These are phyloP conservation scores for Plectranthus barbatus DNA, from an alignment of 257 asterid species.

Conservation along the genomic window DNA sequence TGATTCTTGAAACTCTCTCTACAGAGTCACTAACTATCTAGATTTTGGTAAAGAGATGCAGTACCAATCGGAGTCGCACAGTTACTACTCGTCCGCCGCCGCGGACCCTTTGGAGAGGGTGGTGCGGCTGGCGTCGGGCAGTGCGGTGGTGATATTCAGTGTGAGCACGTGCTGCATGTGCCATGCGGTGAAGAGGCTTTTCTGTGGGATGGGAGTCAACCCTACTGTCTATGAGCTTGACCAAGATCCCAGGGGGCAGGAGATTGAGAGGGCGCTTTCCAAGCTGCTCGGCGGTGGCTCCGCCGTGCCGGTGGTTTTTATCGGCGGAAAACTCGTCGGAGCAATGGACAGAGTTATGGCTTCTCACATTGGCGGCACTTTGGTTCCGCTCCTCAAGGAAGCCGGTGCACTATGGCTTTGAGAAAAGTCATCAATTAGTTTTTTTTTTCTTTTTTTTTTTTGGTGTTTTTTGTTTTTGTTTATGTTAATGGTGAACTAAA, in stretches of 20 bases:
- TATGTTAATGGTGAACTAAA: background rate
- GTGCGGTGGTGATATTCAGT: no score
- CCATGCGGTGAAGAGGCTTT: no score
- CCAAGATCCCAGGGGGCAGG: constrained; percentile 40
- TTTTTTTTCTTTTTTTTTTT: no score
- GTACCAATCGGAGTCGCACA: constrained; percentile 18
- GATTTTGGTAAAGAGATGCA: constrained; percentile 16
- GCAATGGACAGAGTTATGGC: constrained; percentile 58
- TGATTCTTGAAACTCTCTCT: no score
- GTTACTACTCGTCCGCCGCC: constrained; percentile 14
- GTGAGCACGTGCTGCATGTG: no score
- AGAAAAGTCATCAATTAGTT: no score
- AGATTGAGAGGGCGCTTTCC: constrained; percentile 33
- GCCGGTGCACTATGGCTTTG: no score
- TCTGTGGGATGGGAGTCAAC: no score
- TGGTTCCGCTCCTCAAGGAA: constrained; percentile 27
- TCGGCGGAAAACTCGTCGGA: constrained; percentile 54
- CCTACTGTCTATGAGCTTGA: constrained; percentile 51
- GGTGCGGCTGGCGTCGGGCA: constrained; percentile 35
- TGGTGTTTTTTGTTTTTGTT: no score
- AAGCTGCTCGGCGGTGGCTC: constrained; percentile 30
- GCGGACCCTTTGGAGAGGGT: constrained; percentile 25
- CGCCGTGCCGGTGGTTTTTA: constrained; percentile 47
- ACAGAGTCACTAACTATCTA: no score
- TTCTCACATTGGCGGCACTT: constrained; percentile 39